Conservation (phyloP, 2,329 filamentous ascomycete genomes). For the Aspergillus novoparasiticus region DNA sequence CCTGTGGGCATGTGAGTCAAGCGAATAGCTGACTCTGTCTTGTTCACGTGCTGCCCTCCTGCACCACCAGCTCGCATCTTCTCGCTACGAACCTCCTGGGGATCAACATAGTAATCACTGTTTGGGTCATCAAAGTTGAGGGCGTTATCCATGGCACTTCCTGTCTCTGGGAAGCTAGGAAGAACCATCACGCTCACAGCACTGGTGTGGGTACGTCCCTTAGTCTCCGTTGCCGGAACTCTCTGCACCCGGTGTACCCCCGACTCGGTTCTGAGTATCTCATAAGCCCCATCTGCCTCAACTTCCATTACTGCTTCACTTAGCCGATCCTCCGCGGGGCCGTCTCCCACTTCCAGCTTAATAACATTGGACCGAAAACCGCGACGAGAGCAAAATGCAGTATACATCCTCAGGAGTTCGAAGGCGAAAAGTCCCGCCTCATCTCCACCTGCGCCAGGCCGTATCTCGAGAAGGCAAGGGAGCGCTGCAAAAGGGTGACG, state of each 20-base stretch:
- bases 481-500: slow-evolving; percentile 86
- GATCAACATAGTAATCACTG: slow-evolving; percentile 88
- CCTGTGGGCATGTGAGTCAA: slow-evolving; percentile 88
- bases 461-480: slow-evolving; percentile 87
- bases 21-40: slow-evolving; percentile 92
- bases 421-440: slow-evolving; percentile 91
- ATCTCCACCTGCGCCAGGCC: slow-evolving; percentile 86
- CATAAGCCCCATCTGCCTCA: slow-evolving; percentile 75
- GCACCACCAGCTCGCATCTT: slow-evolving; percentile 91
- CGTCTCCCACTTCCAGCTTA: slow-evolving; percentile 78
- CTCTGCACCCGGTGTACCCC: slow-evolving; percentile 95
- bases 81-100: slow-evolving; percentile 78
- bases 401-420: slow-evolving; percentile 88
- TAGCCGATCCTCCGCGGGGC: slow-evolving; percentile 67
- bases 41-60: slow-evolving; percentile 97
- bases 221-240: slow-evolving; percentile 86
- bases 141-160: slow-evolving; percentile 53
- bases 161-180: slow-evolving; percentile 70
- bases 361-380: slow-evolving; percentile 69
- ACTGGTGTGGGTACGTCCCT: slow-evolving; percentile 90
- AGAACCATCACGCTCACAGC: slow-evolving; percentile 91
- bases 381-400: slow-evolving; percentile 69
- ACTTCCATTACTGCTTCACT: slow-evolving; percentile 89
- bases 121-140: slow-evolving; percentile 77
- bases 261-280: slow-evolving; percentile 78